Evolutionary conservation across 2,329 filamentous ascomycete species (phyloP).

Genomic region (Colletotrichum camelliae): DNA sequence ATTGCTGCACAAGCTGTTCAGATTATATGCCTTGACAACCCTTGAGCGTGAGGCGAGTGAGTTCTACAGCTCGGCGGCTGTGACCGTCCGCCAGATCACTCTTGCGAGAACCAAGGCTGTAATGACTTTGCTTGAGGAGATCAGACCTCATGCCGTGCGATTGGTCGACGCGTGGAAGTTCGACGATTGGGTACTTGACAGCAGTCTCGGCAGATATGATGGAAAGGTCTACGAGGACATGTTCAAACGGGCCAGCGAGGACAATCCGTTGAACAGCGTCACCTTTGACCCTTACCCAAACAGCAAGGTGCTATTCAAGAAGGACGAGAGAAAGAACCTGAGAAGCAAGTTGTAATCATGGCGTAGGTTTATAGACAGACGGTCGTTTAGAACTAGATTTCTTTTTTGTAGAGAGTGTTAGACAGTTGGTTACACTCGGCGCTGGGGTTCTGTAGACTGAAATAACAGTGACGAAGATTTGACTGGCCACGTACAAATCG

Average conservation of each 20-base stretch:
- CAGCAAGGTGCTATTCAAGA: slow-evolving; percentile 65
- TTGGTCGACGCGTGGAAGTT: slow-evolving; percentile 79
- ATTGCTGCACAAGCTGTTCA: slow-evolving; percentile 76
- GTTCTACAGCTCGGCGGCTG: slow-evolving; percentile 74
- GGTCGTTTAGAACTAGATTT: neutral
- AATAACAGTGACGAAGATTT: neutral
- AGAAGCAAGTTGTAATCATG: slow-evolving; percentile 51
- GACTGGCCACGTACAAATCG: neutral
- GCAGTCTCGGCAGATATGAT: slow-evolving; percentile 71
- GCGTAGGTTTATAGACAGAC: neutral
- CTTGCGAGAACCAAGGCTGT: slow-evolving; percentile 80
- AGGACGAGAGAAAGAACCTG: slow-evolving; percentile 50
- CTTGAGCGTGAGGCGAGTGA: slow-evolving; percentile 73
- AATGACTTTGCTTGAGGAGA: slow-evolving; percentile 72
- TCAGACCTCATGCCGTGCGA: slow-evolving; percentile 74
- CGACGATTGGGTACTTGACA: slow-evolving; percentile 80
- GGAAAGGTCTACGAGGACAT: slow-evolving; percentile 81
- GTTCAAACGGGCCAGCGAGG: slow-evolving; percentile 73
- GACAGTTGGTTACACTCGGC: neutral
- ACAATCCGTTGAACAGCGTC: slow-evolving; percentile 76
- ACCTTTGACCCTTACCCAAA: slow-evolving; percentile 77
- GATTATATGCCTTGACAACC: slow-evolving; percentile 74
- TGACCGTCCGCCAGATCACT: slow-evolving; percentile 75
- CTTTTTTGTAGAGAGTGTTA: neutral
- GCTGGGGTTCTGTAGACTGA: neutral